Evolutionary conservation across 2,329 filamentous ascomycete species (phyloP).

Genomic region (Nothophaeocryptopus gaeumannii): DNA sequence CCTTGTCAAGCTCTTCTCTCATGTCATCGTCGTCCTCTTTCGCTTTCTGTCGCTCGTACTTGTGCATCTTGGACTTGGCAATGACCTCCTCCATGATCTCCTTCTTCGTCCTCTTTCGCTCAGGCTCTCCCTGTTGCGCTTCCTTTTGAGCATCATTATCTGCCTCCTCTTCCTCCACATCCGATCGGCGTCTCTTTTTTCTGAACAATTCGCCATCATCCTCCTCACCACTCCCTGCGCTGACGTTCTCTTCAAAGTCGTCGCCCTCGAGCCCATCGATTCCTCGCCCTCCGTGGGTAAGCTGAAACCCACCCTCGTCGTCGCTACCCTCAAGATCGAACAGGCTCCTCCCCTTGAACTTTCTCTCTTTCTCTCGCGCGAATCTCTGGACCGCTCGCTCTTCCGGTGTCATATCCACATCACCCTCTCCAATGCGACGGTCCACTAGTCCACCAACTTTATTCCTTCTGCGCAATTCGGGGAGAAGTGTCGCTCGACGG

Average conservation of each 20-base stretch:
- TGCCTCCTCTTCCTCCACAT: constrained; percentile 57
- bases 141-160: constrained; percentile 51
- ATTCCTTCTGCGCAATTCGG: constrained; percentile 83
- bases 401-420: constrained; percentile 88
- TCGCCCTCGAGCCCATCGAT: constrained; percentile 75
- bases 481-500: constrained; percentile 78
- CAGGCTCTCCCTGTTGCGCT: constrained; percentile 58
- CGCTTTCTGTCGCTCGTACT: constrained; percentile 85
- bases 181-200: constrained; percentile 44
- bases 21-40: constrained; percentile 94
- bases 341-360: constrained; percentile 71
- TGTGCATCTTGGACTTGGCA: constrained; percentile 92
- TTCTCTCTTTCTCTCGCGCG: constrained; percentile 77
- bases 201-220: constrained; percentile 40
- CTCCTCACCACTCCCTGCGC: constrained; percentile 31
- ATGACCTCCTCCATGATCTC: constrained; percentile 98
- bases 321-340: constrained; percentile 91
- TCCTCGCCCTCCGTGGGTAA: constrained; percentile 73
- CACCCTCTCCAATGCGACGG: constrained; percentile 91
- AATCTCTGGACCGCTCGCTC: constrained; percentile 90
- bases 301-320: constrained; percentile 47
- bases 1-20: constrained; percentile 78
- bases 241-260: constrained; percentile 55
- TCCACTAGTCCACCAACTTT: constrained; percentile 92
- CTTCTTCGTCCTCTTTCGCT: constrained; percentile 89